Base-by-base conservation (phyloP, 352 stramenopile genomes). In the Elongisporangium undulatum region DNA sequence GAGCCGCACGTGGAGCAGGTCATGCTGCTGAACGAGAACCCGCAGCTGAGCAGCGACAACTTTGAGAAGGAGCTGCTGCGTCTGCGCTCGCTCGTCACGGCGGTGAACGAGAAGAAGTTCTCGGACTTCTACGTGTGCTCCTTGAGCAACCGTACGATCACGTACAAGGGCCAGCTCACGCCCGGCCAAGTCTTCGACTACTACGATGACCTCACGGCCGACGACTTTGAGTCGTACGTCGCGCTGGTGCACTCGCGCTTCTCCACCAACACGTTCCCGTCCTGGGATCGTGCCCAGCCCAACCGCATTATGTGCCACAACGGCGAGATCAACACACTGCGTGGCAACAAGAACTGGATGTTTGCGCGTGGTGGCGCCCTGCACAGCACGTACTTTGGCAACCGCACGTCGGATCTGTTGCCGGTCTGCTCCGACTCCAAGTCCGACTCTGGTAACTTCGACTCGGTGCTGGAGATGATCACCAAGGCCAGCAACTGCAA, bases 291-390 rank as follows among this genome's bases (percentile, higher is more conserved):
- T 61, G 94, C 94, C 19, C 95, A 99, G 77, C 96, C 96, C 21
- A 98, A 98, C 65, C 90, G 95, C 24, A 98, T 98, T 75, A 98
- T 99, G 91, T 98, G 95, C 58, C 96, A 99, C 85, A 99, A 99
- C 75, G 96, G 96, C 22, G 96, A 99, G 75, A 99, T 99, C 75
- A 99, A 99, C 73, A 99, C 96, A 12, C 80, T 99, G 6, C 85
- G 94, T 39, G 95, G 96, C 50, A 99, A 99, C 77, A 97, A 98
- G 59, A 99, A 98, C 71, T 98, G 93, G 94, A 98, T 98, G 93
- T 97, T 96, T 65, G 87, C 82, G 48, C 89, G 94, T 51, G 88
- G 88, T 55, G 89, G 89, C 51, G 95, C 95, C 39, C 88, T 98
- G 64, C 82, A 96, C 63, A 97, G 82, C 53, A 83, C 89, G 19